Base-by-base conservation (phyloP, 176 grass and related monocot genomes). In the Phoenix roebelenii region DNA sequence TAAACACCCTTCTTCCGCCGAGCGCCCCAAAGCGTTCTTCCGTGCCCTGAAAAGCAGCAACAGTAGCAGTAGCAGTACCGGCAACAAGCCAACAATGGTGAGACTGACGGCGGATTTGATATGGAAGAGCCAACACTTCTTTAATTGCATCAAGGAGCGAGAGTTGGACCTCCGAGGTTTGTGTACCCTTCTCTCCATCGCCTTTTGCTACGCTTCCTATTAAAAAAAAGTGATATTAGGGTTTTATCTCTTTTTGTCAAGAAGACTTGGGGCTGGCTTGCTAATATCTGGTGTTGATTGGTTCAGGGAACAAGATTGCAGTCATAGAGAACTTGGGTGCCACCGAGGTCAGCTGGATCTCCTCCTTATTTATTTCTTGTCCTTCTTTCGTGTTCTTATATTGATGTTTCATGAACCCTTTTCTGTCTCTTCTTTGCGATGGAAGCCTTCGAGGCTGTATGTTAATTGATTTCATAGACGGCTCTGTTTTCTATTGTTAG, bases 81-180 rank as follows among this genome's bases (percentile, higher is more conserved):
- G 24, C 28, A 63, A 49, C 72, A 51, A 98, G 1, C 15, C 28
- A 63, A 49, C 72, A 51, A 98, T 98, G 88, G 93, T 92, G 79
- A 83, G 88, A 70, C 84, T 92, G 61, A 88, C 79, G 62, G 87
- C 84, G 53, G 79, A 98, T 77, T 76, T 98, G 79, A 83, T 98
- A 78, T 98, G 84, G 93, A 98, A 98, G 78, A 98, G 93, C 75
- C 93, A 73, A 6, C 93, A 98, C 85, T 98, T 98, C 79, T 98
- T 98, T 82, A 98, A 98, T 69, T 76, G 75, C 67, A 73, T 92
- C 72, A 92, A 92, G 77, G 93, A 92, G 66, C 87, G 84, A 2
- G 88, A 98, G 70, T 81, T 98, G 54, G 81, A 98, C 57, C 82
- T 98, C 75, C 78, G 88, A 72, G 79, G 87, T 97, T 16, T 54